phyloP scores from a whole-genome alignment of 345 rosid genomes.

The Dimocarpus longan region DNA sequence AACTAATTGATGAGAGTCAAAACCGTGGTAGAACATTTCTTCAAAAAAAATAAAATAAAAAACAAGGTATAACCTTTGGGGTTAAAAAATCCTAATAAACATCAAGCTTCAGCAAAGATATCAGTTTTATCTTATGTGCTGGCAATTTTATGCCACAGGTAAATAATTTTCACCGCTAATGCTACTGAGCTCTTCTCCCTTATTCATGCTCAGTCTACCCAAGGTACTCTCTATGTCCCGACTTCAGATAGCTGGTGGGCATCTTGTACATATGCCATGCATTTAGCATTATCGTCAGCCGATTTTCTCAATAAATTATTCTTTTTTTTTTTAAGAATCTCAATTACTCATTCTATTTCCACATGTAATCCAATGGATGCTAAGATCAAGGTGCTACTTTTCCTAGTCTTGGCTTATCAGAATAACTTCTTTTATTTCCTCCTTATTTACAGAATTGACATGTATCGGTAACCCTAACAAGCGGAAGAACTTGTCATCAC shows the following conservation, averaged over 20 bases:
- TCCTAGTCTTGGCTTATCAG: neutral
- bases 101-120: neutral
- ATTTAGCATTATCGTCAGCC: neutral
- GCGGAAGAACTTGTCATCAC: neutral
- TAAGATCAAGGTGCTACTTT: neutral
- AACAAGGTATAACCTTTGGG: neutral
- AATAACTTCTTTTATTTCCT: neutral
- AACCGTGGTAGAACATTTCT: neutral
- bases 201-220: neutral
- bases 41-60: neutral
- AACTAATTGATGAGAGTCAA: neutral
- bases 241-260: neutral
- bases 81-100: neutral
- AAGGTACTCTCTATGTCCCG: neutral
- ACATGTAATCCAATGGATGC: neutral
- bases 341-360: neutral
- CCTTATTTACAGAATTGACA: neutral
- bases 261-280: neutral
- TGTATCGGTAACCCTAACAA: too few species aligned
- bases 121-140: neutral
- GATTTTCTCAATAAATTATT: neutral
- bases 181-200: neutral
- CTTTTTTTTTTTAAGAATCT: neutral
- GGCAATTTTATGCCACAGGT: neutral
- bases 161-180: slow-evolving; percentile 1